Base-by-base conservation (phyloP, 257 asterid species). In the Buddleja alternifolia region DNA sequence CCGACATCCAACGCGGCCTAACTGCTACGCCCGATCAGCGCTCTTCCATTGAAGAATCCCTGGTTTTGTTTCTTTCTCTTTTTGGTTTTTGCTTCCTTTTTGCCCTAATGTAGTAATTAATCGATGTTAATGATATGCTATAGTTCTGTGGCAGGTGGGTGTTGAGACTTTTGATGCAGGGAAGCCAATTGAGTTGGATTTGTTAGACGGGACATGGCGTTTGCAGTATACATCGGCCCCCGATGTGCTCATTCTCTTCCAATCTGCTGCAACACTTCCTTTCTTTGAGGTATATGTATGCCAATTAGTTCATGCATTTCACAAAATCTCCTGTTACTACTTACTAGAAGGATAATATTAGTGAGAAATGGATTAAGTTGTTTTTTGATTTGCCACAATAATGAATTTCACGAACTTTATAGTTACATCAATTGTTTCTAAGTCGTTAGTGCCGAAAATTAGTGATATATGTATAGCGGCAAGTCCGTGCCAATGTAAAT, bases 191-290 rank as follows among this genome's bases (percentile, higher is more conserved):
- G 72, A 88, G 36, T 78, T 90, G 76, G 76, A 57, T 25, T 55
- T 75, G 62, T 80, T 93, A 83, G 85, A 93, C 19, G 97, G 97
- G n/a, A 90, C 96, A 9, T 90, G 98, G 98, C 98, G 98, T 34
- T 77, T 93, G 86, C 95, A 88, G 78, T 90, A 90, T 73, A 90
- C 98, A 4, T 86, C 98, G 9, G 98, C 98, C 3, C 66, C 92
- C 1, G 97, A 93, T 73, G 98, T 90, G 76, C 80, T 93, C 42
- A 24, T 85, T 65, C 97, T 93, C 76, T 63, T 93, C 54, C 91
- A 93, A 51, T 83, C 96, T 16, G 90, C 95, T 1, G 76, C 87
- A 10, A 82, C 86, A 72, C 88, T 93, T 70, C 98, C 97, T 47
- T 82, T 86, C 80, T 63, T 93, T 48, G 83, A 88, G 95, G 97